Evolutionary conservation across 2,329 filamentous ascomycete species (phyloP).

Genomic region (Aspergillaceae sp.): DNA sequence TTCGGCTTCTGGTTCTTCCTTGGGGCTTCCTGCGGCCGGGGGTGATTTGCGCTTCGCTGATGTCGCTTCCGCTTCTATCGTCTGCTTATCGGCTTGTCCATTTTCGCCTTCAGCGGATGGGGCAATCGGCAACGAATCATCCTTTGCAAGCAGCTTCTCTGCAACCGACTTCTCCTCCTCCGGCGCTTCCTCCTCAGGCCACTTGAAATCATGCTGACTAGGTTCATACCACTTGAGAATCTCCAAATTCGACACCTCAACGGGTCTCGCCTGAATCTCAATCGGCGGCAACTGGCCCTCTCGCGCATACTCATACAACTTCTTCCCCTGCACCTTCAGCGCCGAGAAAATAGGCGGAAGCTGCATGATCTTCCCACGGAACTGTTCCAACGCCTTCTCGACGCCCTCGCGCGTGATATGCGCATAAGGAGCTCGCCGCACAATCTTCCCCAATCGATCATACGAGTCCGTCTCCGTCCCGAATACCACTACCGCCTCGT

Average conservation of each 20-base stretch:
- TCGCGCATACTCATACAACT: constrained; percentile 89
- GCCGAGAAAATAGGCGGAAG: constrained; percentile 89
- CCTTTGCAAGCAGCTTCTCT: constrained; percentile 52
- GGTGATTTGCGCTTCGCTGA: constrained; percentile 28
- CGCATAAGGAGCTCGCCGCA: constrained; percentile 64
- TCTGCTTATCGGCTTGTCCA: constrained; percentile 9
- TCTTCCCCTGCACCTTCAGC: constrained; percentile 86
- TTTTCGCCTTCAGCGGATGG: constrained; percentile 22
- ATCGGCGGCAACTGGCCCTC: constrained; percentile 78
- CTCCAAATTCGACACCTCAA: constrained; percentile 69
- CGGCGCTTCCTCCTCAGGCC: constrained; percentile 71
- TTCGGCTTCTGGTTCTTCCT: constrained; percentile 9
- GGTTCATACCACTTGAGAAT: constrained; percentile 76
- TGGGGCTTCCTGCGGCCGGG: constrained; percentile 12
- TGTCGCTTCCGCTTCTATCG: constrained; percentile 8
- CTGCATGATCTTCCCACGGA: constrained; percentile 78
- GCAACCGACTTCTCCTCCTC: constrained; percentile 67
- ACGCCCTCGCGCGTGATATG: constrained; percentile 74
- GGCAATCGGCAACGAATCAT: constrained; percentile 15
- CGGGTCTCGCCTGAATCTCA: constrained; percentile 71
- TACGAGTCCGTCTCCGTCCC: constrained; percentile 90
- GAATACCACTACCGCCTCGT: constrained; percentile 83
- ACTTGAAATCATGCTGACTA: constrained; percentile 67
- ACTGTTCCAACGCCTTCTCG: constrained; percentile 64
- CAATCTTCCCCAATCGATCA: constrained; percentile 74